Base-by-base conservation (phyloP, 495 filamentous ascomycete species). In the Lasiosphaeria ovina region DNA sequence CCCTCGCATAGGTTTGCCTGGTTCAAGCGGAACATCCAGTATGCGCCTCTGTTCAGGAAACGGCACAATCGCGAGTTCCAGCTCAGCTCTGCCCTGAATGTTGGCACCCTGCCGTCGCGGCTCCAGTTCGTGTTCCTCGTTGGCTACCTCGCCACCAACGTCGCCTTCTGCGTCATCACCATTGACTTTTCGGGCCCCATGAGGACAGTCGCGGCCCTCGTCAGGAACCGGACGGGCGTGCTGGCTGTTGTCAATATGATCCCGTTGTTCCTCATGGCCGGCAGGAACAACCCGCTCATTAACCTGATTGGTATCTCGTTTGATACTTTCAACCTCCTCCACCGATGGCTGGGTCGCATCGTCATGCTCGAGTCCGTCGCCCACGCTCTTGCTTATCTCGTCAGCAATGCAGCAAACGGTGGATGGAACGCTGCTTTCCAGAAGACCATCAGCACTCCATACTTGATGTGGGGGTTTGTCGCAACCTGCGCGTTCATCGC, bases 11-110 rank as follows among this genome's bases (percentile, higher is more conserved):
- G 78, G 51, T 78, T 89, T 81, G 87, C 83, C 80, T 69, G 81
- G 77, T 72, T 95, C 54, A 96, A 98, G 80, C 89, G 87, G 61
- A 82, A 94, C 64, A 51, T 98, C 3, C 74, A 94, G 1, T 93
- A 93, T 66, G 84, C 94, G 4, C 94, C 94, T 17, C 72, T 98
- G 31, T 85, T 88, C 63, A 82, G 79, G 34, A 91, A 93, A 66
- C 81, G 93, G 65, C 94, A 97, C 72, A 97, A 97, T 65, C 81
- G 88, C 35, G 91, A 96, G 70, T 81, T 98, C 62, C 88, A 91
- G 68, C 75, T 98, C n/a, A 92, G 89, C 35, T 81, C 82, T 9
- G 92, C 91, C n/a, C 62, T 97, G 69, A 91, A 89, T 64, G 86
- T 97, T 53, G 94, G 94, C 47, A 97, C 93, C 0, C 76, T 98